Evolutionary conservation across 2,329 filamentous ascomycete species (phyloP), one percentile per base, ranked within the genome.

Genomic region (Colletotrichum gigasporum): DNA sequence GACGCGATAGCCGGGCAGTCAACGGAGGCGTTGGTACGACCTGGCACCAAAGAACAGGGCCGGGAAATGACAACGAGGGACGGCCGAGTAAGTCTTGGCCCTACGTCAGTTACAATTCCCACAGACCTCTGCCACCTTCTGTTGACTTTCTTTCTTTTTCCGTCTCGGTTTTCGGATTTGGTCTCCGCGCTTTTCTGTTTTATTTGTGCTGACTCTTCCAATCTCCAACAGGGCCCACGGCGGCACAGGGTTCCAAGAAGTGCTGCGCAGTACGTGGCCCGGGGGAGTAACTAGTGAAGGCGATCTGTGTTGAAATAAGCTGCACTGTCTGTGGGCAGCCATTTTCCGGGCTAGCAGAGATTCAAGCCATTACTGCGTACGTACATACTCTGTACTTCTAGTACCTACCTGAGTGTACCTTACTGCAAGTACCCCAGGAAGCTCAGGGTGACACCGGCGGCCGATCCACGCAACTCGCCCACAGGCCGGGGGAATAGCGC

Each of bases 391-490:
- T n/a, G n/a, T n/a, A n/a, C n/a, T n/a, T n/a, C n/a, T n/a, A n/a
- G n/a, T n/a, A n/a, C n/a, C n/a, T n/a, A n/a, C n/a, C n/a, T n/a
- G n/a, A n/a, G n/a, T n/a, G n/a, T n/a, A n/a, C n/a, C n/a, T n/a
- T n/a, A n/a, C n/a, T n/a, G n/a, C n/a, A n/a, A n/a, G n/a, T n/a
- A n/a, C n/a, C 16, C 32, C 37, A 34, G 22, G 34, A 50, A 63
- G 28, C 52, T 51, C 35, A n/a, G 16, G 50, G 54, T 41, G 45
- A 60, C 55, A 60, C 55, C 3, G 60, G 60, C 60, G 54, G 45
- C 54, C 60, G 60, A 52, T 59, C 54, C 55, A 41, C 55, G 61
- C 48, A 60, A 52, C n/a, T 26, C 22, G 48, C 37, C 34, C 44
- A 12, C 44, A 50, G 26, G 52, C 30, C 44, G 60, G 60, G 59